A percentile compares a stretch with the other conserved stretches of the same genome.
phyloP scores from a whole-genome alignment of 2,329 filamentous ascomycete genomes.

The Ophiostoma quercus region DNA sequence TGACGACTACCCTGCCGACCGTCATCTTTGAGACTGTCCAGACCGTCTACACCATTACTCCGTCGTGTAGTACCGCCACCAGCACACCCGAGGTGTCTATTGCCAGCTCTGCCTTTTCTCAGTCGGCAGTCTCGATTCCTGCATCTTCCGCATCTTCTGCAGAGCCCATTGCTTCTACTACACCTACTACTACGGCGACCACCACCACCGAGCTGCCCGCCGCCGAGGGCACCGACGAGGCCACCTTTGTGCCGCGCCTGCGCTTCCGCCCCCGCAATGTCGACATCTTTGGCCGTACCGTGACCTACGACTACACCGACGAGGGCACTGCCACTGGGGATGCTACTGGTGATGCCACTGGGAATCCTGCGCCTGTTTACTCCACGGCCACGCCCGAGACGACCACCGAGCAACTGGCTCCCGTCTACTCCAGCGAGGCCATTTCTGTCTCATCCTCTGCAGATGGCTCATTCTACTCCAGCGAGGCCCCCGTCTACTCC shows the following conservation, averaged over 20 bases:
- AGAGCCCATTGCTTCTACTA: background rate
- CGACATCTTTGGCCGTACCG: background rate
- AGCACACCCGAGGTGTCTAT: background rate
- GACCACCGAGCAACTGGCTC: background rate
- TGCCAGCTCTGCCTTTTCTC: background rate
- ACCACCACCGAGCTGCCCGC: background rate
- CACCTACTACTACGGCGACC: background rate
- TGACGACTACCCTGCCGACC: background rate
- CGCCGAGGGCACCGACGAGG: background rate
- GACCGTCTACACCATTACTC: slow-evolving; percentile 11
- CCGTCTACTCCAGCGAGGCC: background rate
- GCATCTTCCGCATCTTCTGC: background rate
- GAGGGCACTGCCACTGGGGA: background rate
- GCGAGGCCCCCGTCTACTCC: no score
- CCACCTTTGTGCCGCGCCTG: background rate
- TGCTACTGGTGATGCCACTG: no score
- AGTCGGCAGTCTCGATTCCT: background rate
- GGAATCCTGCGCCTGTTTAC: no score
- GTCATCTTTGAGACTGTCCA: background rate
- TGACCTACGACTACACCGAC: background rate
- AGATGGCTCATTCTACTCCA: background rate
- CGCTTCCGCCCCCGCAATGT: background rate
- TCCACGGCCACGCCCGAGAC: background rate
- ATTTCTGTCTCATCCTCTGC: no score
- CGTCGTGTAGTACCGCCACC: background rate